phyloP scores from a whole-genome alignment of 305 asterid genomes.

The Rubia occidens region DNA sequence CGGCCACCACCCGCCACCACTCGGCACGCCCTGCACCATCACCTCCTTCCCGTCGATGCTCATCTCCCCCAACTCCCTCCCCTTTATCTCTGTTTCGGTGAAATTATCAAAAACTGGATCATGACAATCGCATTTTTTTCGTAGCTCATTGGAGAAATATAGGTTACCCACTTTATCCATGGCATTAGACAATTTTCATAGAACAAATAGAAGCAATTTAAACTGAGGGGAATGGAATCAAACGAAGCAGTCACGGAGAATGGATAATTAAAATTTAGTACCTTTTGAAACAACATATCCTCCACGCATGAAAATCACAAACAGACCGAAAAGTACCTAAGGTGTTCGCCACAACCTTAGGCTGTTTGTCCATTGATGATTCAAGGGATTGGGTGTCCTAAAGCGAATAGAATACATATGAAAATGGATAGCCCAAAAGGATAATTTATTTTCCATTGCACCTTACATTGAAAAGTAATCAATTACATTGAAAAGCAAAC shows the following conservation, averaged over 20 bases:
- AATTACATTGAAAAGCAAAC: too few relatives aligned
- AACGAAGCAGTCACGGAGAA: background rate
- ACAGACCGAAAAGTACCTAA: constrained; percentile 64
- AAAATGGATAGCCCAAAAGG: too few relatives aligned
- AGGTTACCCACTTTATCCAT: constrained; percentile 83
- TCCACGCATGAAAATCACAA: constrained; percentile 75
- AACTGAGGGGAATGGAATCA: constrained; percentile 13
- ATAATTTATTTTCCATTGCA: too few relatives aligned
- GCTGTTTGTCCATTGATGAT: too few relatives aligned
- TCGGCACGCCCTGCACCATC: too few relatives aligned
- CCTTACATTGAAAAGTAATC: too few relatives aligned
- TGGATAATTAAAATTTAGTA: constrained; percentile 16
- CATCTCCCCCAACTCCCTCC: too few relatives aligned
- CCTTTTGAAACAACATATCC: constrained; percentile 88
- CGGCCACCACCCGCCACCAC: too few relatives aligned
- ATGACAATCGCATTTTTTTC: constrained; percentile 81
- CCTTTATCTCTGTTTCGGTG: too few relatives aligned
- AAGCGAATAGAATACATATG: too few relatives aligned
- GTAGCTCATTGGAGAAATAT: constrained; percentile 76
- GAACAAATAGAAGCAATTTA: constrained; percentile 2
- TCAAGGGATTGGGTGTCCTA: too few relatives aligned
- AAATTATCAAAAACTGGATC: constrained; percentile 68
- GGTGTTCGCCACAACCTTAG: constrained; percentile 71
- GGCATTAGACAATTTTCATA: constrained; percentile 57
- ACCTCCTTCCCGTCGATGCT: too few relatives aligned